Base-by-base conservation (phyloP, 176 grass and related monocot genomes). In the Juncus inflexus region DNA sequence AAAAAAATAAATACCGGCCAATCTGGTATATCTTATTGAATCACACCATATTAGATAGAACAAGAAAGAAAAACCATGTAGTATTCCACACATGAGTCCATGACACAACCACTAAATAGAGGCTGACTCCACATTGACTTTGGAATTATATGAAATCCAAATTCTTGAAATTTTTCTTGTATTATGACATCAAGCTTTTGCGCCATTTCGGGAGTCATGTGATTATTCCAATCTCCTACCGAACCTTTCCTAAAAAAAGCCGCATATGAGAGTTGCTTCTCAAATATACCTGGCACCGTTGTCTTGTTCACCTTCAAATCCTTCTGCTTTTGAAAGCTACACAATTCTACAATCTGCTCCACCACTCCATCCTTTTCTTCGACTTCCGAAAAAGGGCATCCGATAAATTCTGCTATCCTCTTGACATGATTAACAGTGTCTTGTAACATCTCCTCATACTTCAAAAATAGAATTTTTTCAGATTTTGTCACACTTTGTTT, bases 221-320 rank as follows among this genome's bases (percentile, higher is more conserved):
- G 66, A 55, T 74, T 77, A 11, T 3, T 55, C 78, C 83, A 86
- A 55, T 86, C 83, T 39, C 83, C 83, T 3, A 66, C 67, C 40
- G 53, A 42, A 3, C 83, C 77, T n/a, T 86, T 86, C 58, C 78
- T 66, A 45, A 77, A 86, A 58, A 64, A 86, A 0, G 7, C n/a
- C 6, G 55, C 13, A n/a, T 35, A 4, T 15, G 55, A 35, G 3
- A 59, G 12, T 13, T 14, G 12, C n/a, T 16, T 28, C 12, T 35
- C n/a, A 28, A 28, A 28, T 28, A 28, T 5, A 14, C 3, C 5
- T 14, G 9, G 7, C 3, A 28, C 15, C 55, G 7, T n/a, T 2
- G 12, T 14, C n/a, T 59, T 59, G 11, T 59, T 59, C 6, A 59
- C 55, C 12, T 59, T n/a, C 5, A 59, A 59, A 59, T 59, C 3